These are phyloP conservation scores for Miscanthus lutarioriparius DNA, from an alignment of 176 grass and related monocot genomes.

Conservation along the genomic window DNA sequence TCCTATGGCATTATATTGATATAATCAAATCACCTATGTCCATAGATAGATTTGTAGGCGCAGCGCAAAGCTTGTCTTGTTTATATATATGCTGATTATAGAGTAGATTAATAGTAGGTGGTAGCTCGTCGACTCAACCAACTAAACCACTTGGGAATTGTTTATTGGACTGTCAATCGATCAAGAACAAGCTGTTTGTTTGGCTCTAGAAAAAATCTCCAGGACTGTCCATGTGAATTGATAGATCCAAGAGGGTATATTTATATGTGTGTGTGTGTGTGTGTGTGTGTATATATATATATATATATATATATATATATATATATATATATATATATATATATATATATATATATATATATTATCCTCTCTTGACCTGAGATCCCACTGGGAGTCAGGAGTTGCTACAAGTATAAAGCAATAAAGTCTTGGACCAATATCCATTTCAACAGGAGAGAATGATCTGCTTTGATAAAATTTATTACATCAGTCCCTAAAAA, in stretches of 20 bases:
- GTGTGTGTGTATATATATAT: too few species aligned
- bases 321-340: too few species aligned
- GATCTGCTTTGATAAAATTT: too few species aligned
- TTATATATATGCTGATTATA: background rate
- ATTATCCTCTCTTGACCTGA: too few species aligned
- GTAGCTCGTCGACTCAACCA: slow-evolving; percentile 19
- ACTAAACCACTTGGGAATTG: background rate
- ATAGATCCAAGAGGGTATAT: slow-evolving; percentile 15
- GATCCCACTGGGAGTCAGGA: too few species aligned
- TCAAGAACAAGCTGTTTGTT: background rate
- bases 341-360: too few species aligned
- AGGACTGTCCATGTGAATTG: background rate
- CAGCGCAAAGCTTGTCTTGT: slow-evolving; percentile 1
- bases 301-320: too few species aligned
- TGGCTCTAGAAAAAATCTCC: background rate
- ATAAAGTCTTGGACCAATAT: background rate
- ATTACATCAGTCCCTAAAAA: too few species aligned
- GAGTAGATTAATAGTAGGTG: slow-evolving; percentile 1
- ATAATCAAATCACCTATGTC: background rate
- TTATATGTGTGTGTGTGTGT: background rate
- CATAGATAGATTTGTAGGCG: slow-evolving; percentile 15
- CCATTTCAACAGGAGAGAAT: too few species aligned
- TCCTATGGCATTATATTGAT: slow-evolving; percentile 6
- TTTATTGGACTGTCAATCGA: slow-evolving; percentile 9
- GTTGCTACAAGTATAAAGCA: background rate